Conservation (phyloP, 306 rosid species). For the Phaseolus lunatus region DNA sequence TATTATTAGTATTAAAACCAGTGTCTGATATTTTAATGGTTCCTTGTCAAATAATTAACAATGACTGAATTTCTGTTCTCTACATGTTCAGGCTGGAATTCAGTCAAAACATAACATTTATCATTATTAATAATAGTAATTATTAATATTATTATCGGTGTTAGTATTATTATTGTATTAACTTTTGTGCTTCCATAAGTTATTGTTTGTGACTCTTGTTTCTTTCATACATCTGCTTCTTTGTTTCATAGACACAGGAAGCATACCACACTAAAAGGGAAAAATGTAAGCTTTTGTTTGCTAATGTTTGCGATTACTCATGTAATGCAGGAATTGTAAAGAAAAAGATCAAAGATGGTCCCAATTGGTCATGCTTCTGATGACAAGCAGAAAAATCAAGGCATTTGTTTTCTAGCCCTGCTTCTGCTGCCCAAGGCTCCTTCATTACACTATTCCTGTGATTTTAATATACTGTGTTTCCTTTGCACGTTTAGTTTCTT, state of each 20-base stretch:
- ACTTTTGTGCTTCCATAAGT: no score
- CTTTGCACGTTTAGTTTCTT: neutral
- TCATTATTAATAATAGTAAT: neutral
- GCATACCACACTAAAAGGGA: neutral
- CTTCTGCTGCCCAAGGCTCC: conserved; percentile 63
- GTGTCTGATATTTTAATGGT: neutral
- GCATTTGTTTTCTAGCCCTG: conserved; percentile 36
- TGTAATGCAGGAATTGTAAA: conserved; percentile 49
- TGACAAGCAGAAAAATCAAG: conserved; percentile 31
- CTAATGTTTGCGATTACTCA: conserved; percentile 30
- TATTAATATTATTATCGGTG: no score
- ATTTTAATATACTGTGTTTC: neutral
- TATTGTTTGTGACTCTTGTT: neutral
- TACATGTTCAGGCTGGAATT: neutral
- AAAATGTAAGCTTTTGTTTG: neutral
- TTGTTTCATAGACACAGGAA: neutral
- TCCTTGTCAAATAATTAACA: neutral
- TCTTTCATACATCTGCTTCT: neutral
- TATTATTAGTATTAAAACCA: neutral
- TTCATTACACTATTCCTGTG: neutral
- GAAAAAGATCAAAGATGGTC: conserved; percentile 24
- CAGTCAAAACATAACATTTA: neutral
- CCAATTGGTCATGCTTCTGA: conserved; percentile 24
- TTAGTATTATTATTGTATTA: no score
- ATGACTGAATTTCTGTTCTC: neutral